Conservation (phyloP, 2,329 filamentous ascomycete genomes). For the Xylariaceae sp. region DNA sequence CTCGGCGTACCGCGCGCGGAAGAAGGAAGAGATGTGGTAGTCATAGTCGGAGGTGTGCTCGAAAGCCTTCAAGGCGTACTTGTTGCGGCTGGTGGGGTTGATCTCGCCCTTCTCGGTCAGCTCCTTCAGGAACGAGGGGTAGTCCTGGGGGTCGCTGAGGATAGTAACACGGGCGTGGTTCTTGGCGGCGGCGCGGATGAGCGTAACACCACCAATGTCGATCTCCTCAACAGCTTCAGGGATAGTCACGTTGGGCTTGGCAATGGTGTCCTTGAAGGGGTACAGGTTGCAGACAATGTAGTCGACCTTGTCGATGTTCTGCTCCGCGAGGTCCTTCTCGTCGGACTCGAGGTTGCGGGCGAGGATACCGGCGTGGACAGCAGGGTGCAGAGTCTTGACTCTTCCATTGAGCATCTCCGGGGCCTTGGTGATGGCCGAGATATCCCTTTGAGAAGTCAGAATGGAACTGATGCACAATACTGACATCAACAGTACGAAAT, state of each 20-base stretch:
- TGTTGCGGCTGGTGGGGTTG: slow-evolving; percentile 75
- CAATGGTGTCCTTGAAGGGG: slow-evolving; percentile 97
- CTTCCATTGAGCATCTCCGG: slow-evolving; percentile 80
- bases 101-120: slow-evolving; percentile 75
- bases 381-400: slow-evolving; percentile 94
- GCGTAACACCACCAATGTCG: slow-evolving; percentile 94
- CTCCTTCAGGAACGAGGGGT: slow-evolving; percentile 88
- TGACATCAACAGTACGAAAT: neutral
- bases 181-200: slow-evolving; percentile 94
- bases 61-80: slow-evolving; percentile 94
- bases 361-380: slow-evolving; percentile 85
- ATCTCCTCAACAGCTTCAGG: slow-evolving; percentile 97
- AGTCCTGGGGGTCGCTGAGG: slow-evolving; percentile 88
- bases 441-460: slow-evolving; percentile 58
- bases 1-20: slow-evolving; percentile 93
- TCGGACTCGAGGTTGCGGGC: slow-evolving; percentile 91
- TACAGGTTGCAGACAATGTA: slow-evolving; percentile 98
- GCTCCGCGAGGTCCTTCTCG: slow-evolving; percentile 91
- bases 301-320: slow-evolving; percentile 93
- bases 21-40: slow-evolving; percentile 89
- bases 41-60: slow-evolving; percentile 98
- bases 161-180: slow-evolving; percentile 96
- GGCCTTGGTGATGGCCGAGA: slow-evolving; percentile 93
- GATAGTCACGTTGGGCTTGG: slow-evolving; percentile 95
- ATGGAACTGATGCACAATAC: slow-evolving; percentile 1